Conservation (phyloP, 495 filamentous ascomycete genomes). For the Xylaria castorea region DNA sequence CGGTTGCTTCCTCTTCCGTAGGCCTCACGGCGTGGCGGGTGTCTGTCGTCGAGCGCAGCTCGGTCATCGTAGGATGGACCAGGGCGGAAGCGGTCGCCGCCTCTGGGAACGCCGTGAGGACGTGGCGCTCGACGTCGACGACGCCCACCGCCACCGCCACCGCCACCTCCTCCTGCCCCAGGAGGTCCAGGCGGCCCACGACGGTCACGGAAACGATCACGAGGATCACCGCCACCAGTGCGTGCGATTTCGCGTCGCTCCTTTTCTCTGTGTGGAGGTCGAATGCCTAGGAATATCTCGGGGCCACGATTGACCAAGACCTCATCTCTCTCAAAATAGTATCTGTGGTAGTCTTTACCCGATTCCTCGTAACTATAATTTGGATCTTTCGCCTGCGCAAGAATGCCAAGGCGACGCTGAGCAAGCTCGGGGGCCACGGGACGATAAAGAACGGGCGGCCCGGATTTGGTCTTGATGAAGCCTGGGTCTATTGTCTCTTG, state of each 20-base stretch:
- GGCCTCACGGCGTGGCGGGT: slow-evolving; percentile 14
- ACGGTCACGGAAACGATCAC: slow-evolving; percentile 30
- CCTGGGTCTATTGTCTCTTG: slow-evolving; percentile 25
- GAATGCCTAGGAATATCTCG: slow-evolving; percentile 67
- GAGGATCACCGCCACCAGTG: slow-evolving; percentile 32
- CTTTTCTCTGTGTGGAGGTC: slow-evolving; percentile 55
- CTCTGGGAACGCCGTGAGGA: slow-evolving; percentile 40
- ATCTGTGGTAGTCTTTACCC: slow-evolving; percentile 72
- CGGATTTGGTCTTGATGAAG: slow-evolving; percentile 37
- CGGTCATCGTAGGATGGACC: slow-evolving; percentile 32
- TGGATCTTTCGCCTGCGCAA: slow-evolving; percentile 62
- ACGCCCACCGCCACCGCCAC: slow-evolving; percentile 24
- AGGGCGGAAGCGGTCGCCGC: slow-evolving; percentile 40
- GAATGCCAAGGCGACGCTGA: slow-evolving; percentile 68
- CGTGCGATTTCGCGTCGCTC: slow-evolving; percentile 36
- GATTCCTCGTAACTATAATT: slow-evolving; percentile 50
- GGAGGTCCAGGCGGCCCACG: slow-evolving; percentile 24
- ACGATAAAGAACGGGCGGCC: slow-evolving; percentile 49
- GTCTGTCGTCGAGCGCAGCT: slow-evolving; percentile 19
- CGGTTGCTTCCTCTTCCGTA: slow-evolving; percentile 7
- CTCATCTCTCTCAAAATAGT: slow-evolving; percentile 77
- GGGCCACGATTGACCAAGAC: slow-evolving; percentile 75
- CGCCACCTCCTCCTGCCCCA: slow-evolving; percentile 12
- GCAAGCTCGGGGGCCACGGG: slow-evolving; percentile 62
- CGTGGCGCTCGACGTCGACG: slow-evolving; percentile 35